These are phyloP conservation scores for Naganishia randhawae DNA, from an alignment of 768 basidiomycete genomes.

Conservation along the genomic window DNA sequence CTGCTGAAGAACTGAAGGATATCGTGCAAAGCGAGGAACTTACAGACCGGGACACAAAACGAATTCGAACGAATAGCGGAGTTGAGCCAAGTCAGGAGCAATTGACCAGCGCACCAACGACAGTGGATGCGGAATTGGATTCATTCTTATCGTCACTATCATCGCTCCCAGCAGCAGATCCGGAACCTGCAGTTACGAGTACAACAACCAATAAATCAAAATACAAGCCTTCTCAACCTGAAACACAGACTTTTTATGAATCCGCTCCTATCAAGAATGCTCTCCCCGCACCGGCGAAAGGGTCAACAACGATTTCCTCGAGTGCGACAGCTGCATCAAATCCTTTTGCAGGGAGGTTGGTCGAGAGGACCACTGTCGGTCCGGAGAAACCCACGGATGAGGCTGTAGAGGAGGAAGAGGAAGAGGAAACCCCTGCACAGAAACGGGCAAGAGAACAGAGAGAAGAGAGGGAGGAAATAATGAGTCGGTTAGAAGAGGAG, in stretches of 20 bases:
- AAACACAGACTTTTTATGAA: conserved; percentile 43
- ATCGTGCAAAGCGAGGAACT: background rate
- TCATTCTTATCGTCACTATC: conserved; percentile 26
- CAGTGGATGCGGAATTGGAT: conserved; percentile 27
- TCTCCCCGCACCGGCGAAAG: conserved; percentile 6
- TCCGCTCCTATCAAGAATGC: conserved; percentile 41
- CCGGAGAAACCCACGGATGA: conserved; percentile 47
- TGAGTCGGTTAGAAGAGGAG: conserved; percentile 46
- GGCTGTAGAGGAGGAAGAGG: conserved; percentile 40
- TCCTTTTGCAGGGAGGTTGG: conserved; percentile 24
- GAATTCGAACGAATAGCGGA: background rate
- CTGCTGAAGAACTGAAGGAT: background rate
- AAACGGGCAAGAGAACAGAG: conserved; percentile 35
- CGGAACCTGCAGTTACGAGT: background rate
- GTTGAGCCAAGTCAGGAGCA: background rate
- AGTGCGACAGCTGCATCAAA: conserved; percentile 18
- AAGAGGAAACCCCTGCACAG: conserved; percentile 43
- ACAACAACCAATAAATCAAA: conserved; percentile 18
- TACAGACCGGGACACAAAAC: background rate
- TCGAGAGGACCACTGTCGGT: conserved; percentile 25
- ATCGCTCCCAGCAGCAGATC: background rate
- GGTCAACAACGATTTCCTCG: conserved; percentile 20
- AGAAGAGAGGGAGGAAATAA: conserved; percentile 49
- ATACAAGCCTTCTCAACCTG: conserved; percentile 34
- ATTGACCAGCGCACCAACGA: background rate